Conservation (phyloP, 176 grass and related monocot genomes). For the Hsuehochloa calcarea region DNA sequence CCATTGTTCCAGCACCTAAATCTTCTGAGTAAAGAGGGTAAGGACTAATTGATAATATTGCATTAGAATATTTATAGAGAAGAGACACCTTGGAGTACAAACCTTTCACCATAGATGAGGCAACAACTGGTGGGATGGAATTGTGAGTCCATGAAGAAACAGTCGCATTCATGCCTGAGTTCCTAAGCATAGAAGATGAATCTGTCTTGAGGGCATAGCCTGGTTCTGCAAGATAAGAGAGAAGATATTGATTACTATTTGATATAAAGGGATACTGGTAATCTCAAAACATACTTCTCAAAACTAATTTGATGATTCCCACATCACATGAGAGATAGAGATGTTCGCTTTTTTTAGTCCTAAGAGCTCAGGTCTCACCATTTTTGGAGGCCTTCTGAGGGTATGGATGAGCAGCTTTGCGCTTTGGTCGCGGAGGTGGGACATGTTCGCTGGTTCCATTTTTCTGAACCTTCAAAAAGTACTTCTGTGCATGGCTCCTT, state of each 20-base stretch:
- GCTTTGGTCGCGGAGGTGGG: constrained; percentile 92
- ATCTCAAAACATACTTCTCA: background rate
- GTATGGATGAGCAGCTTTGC: constrained; percentile 98
- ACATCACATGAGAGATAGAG: background rate
- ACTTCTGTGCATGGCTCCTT: constrained; percentile 97
- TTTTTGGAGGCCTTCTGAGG: constrained; percentile 97
- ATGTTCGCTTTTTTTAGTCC: background rate
- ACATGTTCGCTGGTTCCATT: constrained; percentile 92
- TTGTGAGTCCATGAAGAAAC: constrained; percentile 69
- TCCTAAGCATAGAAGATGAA: constrained; percentile 53
- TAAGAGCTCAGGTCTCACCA: constrained; percentile 51
- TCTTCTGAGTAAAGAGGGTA: constrained; percentile 52
- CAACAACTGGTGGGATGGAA: constrained; percentile 49
- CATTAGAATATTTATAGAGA: constrained; percentile 1
- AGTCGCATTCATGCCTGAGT: constrained; percentile 37
- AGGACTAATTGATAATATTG: constrained; percentile 32
- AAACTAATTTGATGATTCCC: background rate
- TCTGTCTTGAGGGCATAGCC: constrained; percentile 50
- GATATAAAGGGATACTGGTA: constrained; percentile 33
- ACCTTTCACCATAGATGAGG: constrained; percentile 67
- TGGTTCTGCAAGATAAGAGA: constrained; percentile 56
- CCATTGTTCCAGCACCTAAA: constrained; percentile 42
- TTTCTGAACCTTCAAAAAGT: constrained; percentile 99
- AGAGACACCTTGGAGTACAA: constrained; percentile 12
- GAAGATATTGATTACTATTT: constrained; percentile 37